Conservation (phyloP, 2,329 filamentous ascomycete species). For the Blastomyces gilchristii region DNA sequence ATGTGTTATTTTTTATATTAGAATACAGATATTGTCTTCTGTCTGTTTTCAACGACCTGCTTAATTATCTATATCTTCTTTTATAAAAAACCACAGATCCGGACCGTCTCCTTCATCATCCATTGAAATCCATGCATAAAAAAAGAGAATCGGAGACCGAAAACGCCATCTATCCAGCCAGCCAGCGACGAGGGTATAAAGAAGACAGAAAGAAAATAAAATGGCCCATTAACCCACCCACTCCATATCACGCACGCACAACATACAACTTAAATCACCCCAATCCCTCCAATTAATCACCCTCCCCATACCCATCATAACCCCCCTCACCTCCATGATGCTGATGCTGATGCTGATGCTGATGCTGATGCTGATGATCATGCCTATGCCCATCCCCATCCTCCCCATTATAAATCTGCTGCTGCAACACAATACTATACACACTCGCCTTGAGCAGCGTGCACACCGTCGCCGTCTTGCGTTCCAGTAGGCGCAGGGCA, state of each 20-base stretch:
- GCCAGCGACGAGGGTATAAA: background rate
- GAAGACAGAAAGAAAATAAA: background rate
- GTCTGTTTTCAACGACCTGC: background rate
- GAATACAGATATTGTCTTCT: constrained; percentile 3
- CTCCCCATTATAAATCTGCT: constrained; percentile 69
- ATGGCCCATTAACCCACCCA: background rate
- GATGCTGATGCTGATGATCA: constrained; percentile 9
- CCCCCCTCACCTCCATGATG: constrained; percentile 12
- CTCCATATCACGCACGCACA: background rate
- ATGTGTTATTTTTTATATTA: constrained; percentile 4
- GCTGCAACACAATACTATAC: constrained; percentile 96
- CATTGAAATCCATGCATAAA: background rate
- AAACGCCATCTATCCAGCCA: background rate
- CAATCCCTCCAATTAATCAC: constrained; percentile 13
- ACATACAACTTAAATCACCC: constrained; percentile 9
- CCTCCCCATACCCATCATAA: constrained; percentile 7
- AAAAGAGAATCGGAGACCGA: background rate
- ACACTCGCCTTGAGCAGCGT: constrained; percentile 96
- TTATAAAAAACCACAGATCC: background rate
- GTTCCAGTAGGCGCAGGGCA: constrained; percentile 73
- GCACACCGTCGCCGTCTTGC: constrained; percentile 90
- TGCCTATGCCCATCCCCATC: constrained; percentile 18
- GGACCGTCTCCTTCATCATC: background rate
- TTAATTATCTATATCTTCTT: background rate
- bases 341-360: constrained; percentile 6